phyloP scores from a whole-genome alignment of 2,329 filamentous ascomycete genomes.

The Colletotrichum camelliae region DNA sequence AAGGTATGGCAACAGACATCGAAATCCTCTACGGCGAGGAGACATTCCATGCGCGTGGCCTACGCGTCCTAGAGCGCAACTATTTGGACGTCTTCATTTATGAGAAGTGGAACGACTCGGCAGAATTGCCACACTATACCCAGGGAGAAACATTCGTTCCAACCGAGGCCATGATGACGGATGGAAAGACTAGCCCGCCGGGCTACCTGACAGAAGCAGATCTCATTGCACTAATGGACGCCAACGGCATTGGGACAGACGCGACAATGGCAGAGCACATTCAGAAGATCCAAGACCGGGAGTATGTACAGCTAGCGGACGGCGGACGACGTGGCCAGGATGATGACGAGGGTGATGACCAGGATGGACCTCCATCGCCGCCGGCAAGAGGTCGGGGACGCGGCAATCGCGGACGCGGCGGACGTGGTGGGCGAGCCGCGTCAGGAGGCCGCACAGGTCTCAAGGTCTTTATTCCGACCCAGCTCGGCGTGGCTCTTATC shows the following conservation, averaged over 20 bases:
- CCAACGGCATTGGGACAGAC: constrained; percentile 97
- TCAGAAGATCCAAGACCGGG: constrained; percentile 87
- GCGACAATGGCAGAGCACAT: constrained; percentile 99
- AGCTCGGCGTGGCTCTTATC: constrained; percentile 88
- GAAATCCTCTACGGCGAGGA: constrained; percentile 86
- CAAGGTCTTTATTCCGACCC: constrained; percentile 91
- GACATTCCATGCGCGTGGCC: constrained; percentile 79
- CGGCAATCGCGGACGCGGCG: constrained; percentile 48
- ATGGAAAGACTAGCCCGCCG: constrained; percentile 88
- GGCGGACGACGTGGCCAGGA: constrained; percentile 41
- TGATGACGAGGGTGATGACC: constrained; percentile 45
- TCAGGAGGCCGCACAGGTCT: constrained; percentile 55
- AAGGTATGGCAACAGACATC: constrained; percentile 83
- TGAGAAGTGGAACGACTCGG: constrained; percentile 92
- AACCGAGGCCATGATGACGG: constrained; percentile 84
- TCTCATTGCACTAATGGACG: constrained; percentile 95
- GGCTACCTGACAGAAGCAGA: constrained; percentile 93
- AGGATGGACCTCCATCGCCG: constrained; percentile 39
- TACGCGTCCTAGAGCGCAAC: constrained; percentile 86
- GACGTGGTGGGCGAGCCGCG: constrained; percentile 44
- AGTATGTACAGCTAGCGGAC: constrained; percentile 77
- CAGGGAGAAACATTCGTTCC: constrained; percentile 86
- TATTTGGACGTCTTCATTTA: constrained; percentile 96
- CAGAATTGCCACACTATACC: constrained; percentile 79
- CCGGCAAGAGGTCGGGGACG: constrained; percentile 46